Evolutionary conservation across 202 grass and related monocot species (phyloP).

Genomic region (Saccharum hybrid): DNA sequence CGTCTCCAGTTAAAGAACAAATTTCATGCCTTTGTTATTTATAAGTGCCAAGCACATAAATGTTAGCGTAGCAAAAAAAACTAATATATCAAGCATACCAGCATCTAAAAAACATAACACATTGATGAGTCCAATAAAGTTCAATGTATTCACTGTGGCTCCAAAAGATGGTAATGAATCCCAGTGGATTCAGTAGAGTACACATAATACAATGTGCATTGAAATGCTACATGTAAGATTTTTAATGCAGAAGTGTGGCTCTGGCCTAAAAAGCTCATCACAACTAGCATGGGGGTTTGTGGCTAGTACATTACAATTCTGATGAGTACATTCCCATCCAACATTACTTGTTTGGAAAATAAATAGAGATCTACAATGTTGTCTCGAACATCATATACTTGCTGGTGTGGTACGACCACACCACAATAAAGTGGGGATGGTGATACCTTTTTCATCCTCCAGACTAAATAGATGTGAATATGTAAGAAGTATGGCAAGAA

Average conservation of each 20-base stretch:
- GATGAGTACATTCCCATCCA: background rate
- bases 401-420: background rate
- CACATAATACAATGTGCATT: background rate
- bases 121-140: conserved; percentile 28
- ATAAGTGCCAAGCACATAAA: background rate
- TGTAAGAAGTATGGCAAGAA: background rate
- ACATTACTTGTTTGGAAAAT: background rate
- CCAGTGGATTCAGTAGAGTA: background rate
- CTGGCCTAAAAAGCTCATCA: conserved; percentile 4
- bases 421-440: background rate
- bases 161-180: background rate
- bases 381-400: background rate
- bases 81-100: background rate
- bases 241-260: background rate
- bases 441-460: background rate
- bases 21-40: background rate
- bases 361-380: background rate
- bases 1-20: background rate
- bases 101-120: background rate
- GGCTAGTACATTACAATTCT: background rate
- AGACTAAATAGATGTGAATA: background rate
- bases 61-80: background rate
- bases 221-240: conserved; percentile 2
- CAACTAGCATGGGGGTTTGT: background rate
- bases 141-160: background rate